These are phyloP conservation scores for Exophiala lecanii-corni DNA, from an alignment of 2,329 filamentous ascomycete species.

Conservation along the genomic window DNA sequence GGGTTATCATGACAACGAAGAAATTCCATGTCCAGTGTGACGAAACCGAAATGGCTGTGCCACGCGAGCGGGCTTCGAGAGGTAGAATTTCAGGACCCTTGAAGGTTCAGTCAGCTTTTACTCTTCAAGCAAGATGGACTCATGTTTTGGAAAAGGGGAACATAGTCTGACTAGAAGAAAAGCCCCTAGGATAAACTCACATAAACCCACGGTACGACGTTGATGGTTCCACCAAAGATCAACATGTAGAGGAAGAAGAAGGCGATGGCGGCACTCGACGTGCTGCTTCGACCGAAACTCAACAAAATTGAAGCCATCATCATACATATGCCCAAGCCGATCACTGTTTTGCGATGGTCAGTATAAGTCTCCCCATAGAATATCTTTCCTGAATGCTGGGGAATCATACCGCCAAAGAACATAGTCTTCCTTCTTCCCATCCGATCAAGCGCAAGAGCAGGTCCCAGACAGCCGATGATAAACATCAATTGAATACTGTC, in stretches of 20 bases:
- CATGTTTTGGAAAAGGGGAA: too few relatives aligned
- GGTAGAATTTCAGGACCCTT: constrained; percentile 47
- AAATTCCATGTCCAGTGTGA: constrained; percentile 40
- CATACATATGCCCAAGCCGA: constrained; percentile 37
- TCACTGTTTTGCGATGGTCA: constrained; percentile 1
- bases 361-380: too few relatives aligned
- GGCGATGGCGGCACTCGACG: constrained; percentile 43
- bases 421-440: constrained; percentile 37
- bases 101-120: background rate
- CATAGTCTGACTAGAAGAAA: too few relatives aligned
- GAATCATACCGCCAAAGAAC: constrained; percentile 31
- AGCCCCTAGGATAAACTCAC: background rate
- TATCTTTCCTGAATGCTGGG: background rate
- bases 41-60: constrained; percentile 46
- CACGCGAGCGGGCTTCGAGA: constrained; percentile 47
- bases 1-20: constrained; percentile 32
- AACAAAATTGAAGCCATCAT: constrained; percentile 37
- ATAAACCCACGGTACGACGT: constrained; percentile 49
- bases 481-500: constrained; percentile 36
- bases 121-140: too few relatives aligned
- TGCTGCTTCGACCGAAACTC: constrained; percentile 40
- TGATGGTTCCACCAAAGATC: constrained; percentile 34
- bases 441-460: constrained; percentile 44
- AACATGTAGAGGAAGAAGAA: constrained; percentile 50
- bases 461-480: constrained; percentile 41